Evolutionary conservation across 148 eudicot species (phyloP).

Genomic region (Nepenthes gracilis): DNA sequence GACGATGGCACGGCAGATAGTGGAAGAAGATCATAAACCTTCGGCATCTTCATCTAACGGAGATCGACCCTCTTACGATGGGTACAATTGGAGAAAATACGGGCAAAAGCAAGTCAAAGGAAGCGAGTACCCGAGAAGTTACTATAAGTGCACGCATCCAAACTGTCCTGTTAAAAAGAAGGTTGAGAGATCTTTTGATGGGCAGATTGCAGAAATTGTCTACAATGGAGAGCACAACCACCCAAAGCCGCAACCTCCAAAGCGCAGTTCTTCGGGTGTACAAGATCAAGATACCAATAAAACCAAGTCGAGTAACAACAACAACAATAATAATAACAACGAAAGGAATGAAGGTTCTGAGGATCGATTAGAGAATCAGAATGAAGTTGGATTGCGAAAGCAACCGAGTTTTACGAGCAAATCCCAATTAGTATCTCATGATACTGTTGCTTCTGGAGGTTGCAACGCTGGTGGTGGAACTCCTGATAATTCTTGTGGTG

Average conservation of each 20-base stretch:
- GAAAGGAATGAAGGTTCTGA: constrained; percentile 23
- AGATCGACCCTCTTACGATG: constrained; percentile 60
- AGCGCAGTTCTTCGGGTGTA: constrained; percentile 23
- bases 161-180: constrained; percentile 76
- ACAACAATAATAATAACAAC: constrained; percentile 14
- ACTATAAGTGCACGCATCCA: constrained; percentile 78
- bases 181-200: constrained; percentile 68
- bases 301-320: constrained; percentile 9
- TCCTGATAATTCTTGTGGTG: constrained; percentile 26
- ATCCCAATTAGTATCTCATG: constrained; percentile 7
- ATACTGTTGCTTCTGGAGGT: constrained; percentile 15
- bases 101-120: constrained; percentile 99
- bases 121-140: constrained; percentile 87
- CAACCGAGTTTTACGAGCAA: constrained; percentile 8
- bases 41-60: constrained; percentile 12
- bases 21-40: constrained; percentile 26
- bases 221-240: constrained; percentile 94
- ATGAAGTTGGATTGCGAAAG: constrained; percentile 13
- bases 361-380: constrained; percentile 15
- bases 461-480: constrained; percentile 10
- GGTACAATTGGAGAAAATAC: constrained; percentile 91
- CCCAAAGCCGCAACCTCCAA: constrained; percentile 50
- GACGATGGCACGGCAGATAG: constrained; percentile 10
- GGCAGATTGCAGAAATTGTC: constrained; percentile 78
- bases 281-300: constrained; percentile 19